Base-by-base conservation (phyloP, 208 protist species). In the Crithidia mellificae region DNA sequence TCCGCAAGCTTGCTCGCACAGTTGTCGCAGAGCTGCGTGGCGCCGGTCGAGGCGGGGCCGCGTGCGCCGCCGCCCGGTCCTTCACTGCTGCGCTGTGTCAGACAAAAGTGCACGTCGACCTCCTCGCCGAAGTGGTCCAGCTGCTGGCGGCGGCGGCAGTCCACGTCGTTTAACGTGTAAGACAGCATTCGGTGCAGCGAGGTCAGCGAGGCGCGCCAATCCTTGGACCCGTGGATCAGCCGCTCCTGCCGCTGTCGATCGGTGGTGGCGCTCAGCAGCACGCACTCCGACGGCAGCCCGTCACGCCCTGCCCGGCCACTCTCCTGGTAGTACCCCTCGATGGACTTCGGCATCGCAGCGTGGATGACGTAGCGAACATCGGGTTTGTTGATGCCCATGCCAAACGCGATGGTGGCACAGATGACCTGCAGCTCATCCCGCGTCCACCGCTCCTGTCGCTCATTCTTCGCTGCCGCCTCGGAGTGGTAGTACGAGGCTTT, bases 321-420 rank as follows among this genome's bases (percentile, higher is more conserved):
- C 72, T 99, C 98, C 68, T 99, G 98, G 76, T 98, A 98, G 75
- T 99, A 99, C 11, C 88, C 95, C 78, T 99, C 98, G 46, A 99
- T 87, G 8, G 85, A 97, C 80, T 98, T 99, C 0, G 98, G 98
- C 71, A 99, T 89, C 12, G 90, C 78, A 12, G 96, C 88, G 84
- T 99, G 98, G 52, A 99, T 92, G 36, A 99, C 97, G 73, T 96
- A 99, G 49, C 98, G 91, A 6, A 99, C 98, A 69, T 99, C 95
- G 6, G 95, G 90, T 59, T 99, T 99, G 78, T 99, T 98, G 69
- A 99, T 99, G 58, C 97, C 98, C 97, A 99, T 99, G 27, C 98
- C 98, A 74, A 99, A 99, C 22, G 98, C 98, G 51, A 99, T 97
- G 19, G 98, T 99, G 30, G 98, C 97, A 52, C 91, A 96, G 29